phyloP scores from a whole-genome alignment of 768 basidiomycete species.

The Leccinum subgranulosum region DNA sequence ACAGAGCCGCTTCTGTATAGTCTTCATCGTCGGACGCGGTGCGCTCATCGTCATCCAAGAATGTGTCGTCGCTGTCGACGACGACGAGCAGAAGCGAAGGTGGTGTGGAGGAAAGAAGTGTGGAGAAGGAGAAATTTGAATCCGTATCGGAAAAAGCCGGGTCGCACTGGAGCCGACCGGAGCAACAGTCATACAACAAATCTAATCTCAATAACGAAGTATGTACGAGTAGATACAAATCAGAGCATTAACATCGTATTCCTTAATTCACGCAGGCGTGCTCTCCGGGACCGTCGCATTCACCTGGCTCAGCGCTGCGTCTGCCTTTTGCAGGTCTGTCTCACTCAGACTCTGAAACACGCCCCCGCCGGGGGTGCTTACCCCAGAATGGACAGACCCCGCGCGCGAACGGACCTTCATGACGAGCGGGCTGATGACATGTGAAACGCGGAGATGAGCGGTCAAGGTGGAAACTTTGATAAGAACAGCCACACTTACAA shows the following conservation, averaged over 20 bases:
- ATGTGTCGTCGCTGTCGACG: constrained; percentile 13
- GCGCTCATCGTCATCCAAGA: constrained; percentile 28
- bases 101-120: background rate
- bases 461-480: constrained; percentile 3
- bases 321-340: constrained; percentile 80
- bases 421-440: constrained; percentile 64
- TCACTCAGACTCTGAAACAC: constrained; percentile 80
- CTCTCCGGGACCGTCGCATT: constrained; percentile 17
- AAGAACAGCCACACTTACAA: constrained; percentile 60
- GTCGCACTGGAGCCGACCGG: background rate
- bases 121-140: background rate
- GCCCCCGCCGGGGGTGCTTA: constrained; percentile 87
- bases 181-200: background rate
- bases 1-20: constrained; percentile 51
- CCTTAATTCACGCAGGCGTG: background rate
- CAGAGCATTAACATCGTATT: constrained; percentile 1
- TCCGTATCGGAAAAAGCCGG: constrained; percentile 21
- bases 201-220: background rate
- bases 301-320: constrained; percentile 77
- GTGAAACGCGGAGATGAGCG: constrained; percentile 6
- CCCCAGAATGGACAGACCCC: constrained; percentile 68
- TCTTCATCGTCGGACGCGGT: constrained; percentile 44
- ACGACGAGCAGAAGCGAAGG: constrained; percentile 2
- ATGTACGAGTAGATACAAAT: constrained; percentile 16
- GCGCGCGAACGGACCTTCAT: constrained; percentile 87